A percentile compares a stretch with the other conserved stretches of the same genome.
These are phyloP conservation scores for Trametes versicolor DNA, from an alignment of 1,284 basidiomycete genomes.

Conservation along the genomic window DNA sequence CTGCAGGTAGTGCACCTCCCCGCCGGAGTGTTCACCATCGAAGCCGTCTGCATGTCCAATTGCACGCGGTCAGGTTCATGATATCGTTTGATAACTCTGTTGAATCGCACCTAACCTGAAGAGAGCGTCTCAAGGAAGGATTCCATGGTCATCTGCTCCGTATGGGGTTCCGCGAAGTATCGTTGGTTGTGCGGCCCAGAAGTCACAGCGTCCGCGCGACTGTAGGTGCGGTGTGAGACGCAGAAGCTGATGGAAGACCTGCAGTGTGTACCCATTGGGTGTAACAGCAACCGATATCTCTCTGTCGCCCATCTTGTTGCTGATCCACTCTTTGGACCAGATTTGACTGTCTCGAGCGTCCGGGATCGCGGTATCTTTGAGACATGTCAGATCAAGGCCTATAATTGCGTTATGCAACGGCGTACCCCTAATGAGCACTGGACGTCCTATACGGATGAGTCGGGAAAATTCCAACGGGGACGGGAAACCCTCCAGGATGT, in stretches of 20 bases:
- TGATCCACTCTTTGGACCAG: slow-evolving; percentile 77
- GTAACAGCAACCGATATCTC: slow-evolving; percentile 82
- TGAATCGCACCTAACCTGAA: slow-evolving; percentile 45
- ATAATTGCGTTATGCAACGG: neutral
- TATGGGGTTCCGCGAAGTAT: slow-evolving; percentile 84
- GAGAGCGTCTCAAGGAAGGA: slow-evolving; percentile 62
- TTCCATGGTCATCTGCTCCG: slow-evolving; percentile 72
- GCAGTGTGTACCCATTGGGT: slow-evolving; percentile 75
- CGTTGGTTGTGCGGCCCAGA: slow-evolving; percentile 59
- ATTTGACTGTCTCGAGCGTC: slow-evolving; percentile 50
- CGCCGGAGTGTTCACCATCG: neutral
- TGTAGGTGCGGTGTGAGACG: slow-evolving; percentile 41
- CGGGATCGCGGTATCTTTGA: slow-evolving; percentile 48
- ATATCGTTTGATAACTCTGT: neutral
- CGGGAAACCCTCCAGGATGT: slow-evolving; percentile 66
- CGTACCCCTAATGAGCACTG: slow-evolving; percentile 79
- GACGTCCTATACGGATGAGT: slow-evolving; percentile 78
- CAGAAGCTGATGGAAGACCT: neutral
- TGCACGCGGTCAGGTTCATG: neutral
- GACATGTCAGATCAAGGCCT: slow-evolving; percentile 2
- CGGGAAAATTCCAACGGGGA: slow-evolving; percentile 78
- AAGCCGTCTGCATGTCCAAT: neutral
- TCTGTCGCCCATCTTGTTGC: slow-evolving; percentile 60
- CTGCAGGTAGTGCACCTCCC: slow-evolving; percentile 80
- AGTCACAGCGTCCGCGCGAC: slow-evolving; percentile 83